Conservation (phyloP, 1,284 basidiomycete genomes). For the Puccinia novopanici region DNA sequence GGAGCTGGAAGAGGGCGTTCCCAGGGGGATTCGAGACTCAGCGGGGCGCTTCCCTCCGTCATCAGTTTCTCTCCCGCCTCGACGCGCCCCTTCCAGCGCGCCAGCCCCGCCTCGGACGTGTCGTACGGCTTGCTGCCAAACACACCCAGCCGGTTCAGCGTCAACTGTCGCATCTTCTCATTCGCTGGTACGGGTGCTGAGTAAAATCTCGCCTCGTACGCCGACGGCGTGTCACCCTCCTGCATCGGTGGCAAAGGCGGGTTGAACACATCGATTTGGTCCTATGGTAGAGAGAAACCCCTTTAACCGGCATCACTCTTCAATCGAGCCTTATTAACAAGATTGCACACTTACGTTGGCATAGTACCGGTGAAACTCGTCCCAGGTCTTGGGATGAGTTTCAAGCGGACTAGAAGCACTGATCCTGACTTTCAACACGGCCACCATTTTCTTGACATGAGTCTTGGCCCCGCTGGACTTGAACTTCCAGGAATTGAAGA, state of each 20-base stretch:
- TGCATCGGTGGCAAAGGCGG: constrained; percentile 44
- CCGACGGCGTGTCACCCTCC: constrained; percentile 43
- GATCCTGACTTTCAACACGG: constrained; percentile 41
- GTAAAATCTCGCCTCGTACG: constrained; percentile 51
- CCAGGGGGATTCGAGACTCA: constrained; percentile 30
- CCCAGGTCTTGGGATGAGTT: constrained; percentile 54
- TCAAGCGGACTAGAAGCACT: constrained; percentile 54
- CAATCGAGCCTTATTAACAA: neutral
- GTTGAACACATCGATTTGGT: constrained; percentile 45
- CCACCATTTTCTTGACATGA: constrained; percentile 38
- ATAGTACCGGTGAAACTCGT: constrained; percentile 54
- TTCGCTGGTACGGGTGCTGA: constrained; percentile 52
- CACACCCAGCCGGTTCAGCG: constrained; percentile 54
- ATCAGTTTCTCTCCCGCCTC: constrained; percentile 27
- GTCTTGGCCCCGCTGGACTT: constrained; percentile 25
- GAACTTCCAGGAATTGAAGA: constrained; percentile 32
- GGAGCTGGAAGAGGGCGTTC: neutral
- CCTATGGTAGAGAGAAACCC: neutral
- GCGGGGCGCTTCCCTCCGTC: constrained; percentile 22
- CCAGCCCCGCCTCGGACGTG: constrained; percentile 12
- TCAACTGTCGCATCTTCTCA: constrained; percentile 53
- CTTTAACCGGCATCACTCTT: neutral
- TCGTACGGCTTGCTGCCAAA: constrained; percentile 52
- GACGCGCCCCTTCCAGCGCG: neutral
- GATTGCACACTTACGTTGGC: constrained; percentile 52